Evolutionary conservation across 2,329 filamentous ascomycete species (phyloP).

Genomic region (Hymenoscyphus albidus): DNA sequence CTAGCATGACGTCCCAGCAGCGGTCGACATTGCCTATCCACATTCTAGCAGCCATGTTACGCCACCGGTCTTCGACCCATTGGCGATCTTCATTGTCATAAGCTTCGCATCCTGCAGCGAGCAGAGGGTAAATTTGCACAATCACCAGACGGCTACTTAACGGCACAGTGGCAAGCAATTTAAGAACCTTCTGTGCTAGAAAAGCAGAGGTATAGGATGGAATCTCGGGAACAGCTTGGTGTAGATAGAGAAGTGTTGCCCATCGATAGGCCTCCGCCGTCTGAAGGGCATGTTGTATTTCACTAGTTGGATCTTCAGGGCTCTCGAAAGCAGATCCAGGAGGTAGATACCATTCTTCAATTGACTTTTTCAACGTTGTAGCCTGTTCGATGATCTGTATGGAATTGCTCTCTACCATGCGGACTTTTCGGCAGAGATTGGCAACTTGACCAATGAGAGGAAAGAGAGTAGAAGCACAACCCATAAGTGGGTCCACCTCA

Average conservation of each 20-base stretch:
- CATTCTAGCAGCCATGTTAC: constrained; percentile 55
- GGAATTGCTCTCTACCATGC: constrained; percentile 48
- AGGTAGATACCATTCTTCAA: constrained; percentile 60
- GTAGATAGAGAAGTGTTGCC: constrained; percentile 62
- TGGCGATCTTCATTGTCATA: constrained; percentile 54
- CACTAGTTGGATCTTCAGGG: constrained; percentile 60
- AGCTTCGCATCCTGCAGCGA: constrained; percentile 64
- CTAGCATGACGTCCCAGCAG: constrained; percentile 59
- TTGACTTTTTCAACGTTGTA: constrained; percentile 54
- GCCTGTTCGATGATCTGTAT: constrained; percentile 59
- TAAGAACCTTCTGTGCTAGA: constrained; percentile 58
- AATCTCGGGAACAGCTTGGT: constrained; percentile 66
- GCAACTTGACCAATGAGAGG: constrained; percentile 65
- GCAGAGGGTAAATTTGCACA: constrained; percentile 66
- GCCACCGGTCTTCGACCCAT: constrained; percentile 63
- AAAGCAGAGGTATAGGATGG: constrained; percentile 54
- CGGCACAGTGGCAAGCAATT: constrained; percentile 60
- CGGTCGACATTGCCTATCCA: constrained; percentile 66
- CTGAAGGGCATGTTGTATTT: constrained; percentile 60
- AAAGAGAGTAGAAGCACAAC: constrained; percentile 63
- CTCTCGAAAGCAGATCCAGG: constrained; percentile 47
- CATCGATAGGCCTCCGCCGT: constrained; percentile 65
- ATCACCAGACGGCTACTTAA: constrained; percentile 59
- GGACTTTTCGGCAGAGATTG: constrained; percentile 60
- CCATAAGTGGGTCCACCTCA: constrained; percentile 68